Percentiles rank a stretch among this genome's conserved stretches.
Conservation (phyloP, 2,329 filamentous ascomycete genomes). For the Diaporthe ampelina region DNA sequence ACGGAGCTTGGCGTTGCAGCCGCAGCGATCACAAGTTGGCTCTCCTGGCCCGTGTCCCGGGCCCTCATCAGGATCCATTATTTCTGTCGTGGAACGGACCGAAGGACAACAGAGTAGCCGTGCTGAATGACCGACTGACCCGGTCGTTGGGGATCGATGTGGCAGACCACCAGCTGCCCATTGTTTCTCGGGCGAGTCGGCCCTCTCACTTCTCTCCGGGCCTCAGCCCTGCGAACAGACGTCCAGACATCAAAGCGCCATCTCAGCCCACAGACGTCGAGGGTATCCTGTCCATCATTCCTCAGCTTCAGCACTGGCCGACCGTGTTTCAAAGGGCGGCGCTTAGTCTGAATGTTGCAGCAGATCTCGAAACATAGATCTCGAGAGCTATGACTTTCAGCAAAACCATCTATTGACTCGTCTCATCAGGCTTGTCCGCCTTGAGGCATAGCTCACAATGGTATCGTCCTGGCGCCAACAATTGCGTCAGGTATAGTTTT, state of each 20-base stretch:
- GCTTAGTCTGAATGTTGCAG: constrained; percentile 25
- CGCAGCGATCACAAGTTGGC: constrained; percentile 35
- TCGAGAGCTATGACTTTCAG: constrained; percentile 16
- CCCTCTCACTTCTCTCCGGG: not conserved
- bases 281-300: constrained; percentile 14
- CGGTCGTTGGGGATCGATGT: constrained; percentile 15
- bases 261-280: constrained; percentile 38
- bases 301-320: constrained; percentile 33
- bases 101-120: constrained; percentile 15
- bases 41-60: constrained; percentile 34
- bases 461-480: not conserved
- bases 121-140: constrained; percentile 19
- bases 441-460: not conserved
- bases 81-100: constrained; percentile 38
- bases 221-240: constrained; percentile 37
- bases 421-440: constrained; percentile 11
- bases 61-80: constrained; percentile 32
- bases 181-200: constrained; percentile 33
- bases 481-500: not conserved
- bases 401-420: constrained; percentile 26
- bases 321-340: constrained; percentile 32
- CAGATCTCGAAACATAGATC: constrained; percentile 31
- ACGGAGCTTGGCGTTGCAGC: constrained; percentile 24
- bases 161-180: constrained; percentile 36
- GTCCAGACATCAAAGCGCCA: constrained; percentile 35